Conservation (phyloP, 2,329 filamentous ascomycete genomes). For the Cordyceps farinosa region DNA sequence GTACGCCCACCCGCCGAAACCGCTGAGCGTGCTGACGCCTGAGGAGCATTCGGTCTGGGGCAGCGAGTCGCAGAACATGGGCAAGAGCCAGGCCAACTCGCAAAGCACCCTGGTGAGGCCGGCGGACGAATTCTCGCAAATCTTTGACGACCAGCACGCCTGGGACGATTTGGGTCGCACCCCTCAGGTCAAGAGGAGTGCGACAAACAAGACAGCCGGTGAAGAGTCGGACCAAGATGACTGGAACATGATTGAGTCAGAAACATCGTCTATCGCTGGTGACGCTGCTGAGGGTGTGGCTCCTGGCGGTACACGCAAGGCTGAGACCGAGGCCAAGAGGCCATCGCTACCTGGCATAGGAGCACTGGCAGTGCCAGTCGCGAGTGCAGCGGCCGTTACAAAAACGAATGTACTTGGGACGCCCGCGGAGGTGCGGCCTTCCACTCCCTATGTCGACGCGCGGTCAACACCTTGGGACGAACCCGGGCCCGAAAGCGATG, state of each 20-base stretch:
- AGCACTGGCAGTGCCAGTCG: background rate
- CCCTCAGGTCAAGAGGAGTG: constrained; percentile 36
- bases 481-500: background rate
- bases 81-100: constrained; percentile 23
- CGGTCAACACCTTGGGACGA: background rate
- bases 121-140: constrained; percentile 29
- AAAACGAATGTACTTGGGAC: background rate
- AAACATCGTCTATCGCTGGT: constrained; percentile 26
- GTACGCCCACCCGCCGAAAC: constrained; percentile 35
- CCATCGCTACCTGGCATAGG: background rate
- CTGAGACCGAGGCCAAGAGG: background rate
- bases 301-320: background rate
- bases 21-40: constrained; percentile 26
- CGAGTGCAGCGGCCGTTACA: background rate
- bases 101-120: constrained; percentile 20
- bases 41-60: constrained; percentile 38
- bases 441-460: background rate
- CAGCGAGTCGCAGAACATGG: constrained; percentile 32
- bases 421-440: background rate
- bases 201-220: constrained; percentile 32
- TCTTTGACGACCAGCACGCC: constrained; percentile 40
- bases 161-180: constrained; percentile 46
- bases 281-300: background rate
- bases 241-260: constrained; percentile 51
- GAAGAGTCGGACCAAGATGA: constrained; percentile 33